Percentiles rank a stretch among this genome's conserved stretches.
phyloP scores from a whole-genome alignment of 768 basidiomycete species.

The Russula virescens region DNA sequence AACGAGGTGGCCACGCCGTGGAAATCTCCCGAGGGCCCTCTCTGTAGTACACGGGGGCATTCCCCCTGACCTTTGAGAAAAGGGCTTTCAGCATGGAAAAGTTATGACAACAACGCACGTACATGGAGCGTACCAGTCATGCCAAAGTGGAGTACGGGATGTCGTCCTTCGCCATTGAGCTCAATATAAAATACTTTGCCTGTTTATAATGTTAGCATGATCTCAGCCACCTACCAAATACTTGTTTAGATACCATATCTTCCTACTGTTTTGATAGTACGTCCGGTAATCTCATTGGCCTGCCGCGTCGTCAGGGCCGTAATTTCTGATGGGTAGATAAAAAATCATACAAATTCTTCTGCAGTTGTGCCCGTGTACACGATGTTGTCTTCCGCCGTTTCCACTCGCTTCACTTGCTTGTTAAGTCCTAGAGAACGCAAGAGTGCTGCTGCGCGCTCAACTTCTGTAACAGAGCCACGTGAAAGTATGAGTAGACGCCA shows the following conservation, averaged over 20 bases:
- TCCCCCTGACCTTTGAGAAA: conserved; percentile 43
- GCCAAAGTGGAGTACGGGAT: conserved; percentile 74
- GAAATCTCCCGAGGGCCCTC: conserved; percentile 37
- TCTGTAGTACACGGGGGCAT: conserved; percentile 44
- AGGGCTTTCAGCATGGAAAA: conserved; percentile 1
- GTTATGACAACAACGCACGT: not conserved
- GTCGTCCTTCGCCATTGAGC: conserved; percentile 52
- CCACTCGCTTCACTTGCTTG: conserved; percentile 49
- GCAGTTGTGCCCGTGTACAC: conserved; percentile 56
- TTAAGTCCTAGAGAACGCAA: conserved; percentile 47
- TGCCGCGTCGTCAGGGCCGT: conserved; percentile 27
- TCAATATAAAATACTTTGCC: conserved; percentile 65
- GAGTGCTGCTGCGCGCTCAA: conserved; percentile 59
- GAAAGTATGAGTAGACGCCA: not conserved
- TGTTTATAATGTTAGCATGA: conserved; percentile 24
- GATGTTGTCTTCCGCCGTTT: conserved; percentile 53
- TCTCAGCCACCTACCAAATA: not conserved
- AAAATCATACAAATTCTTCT: conserved; percentile 51
- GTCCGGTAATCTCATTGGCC: conserved; percentile 49
- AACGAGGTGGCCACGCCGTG: conserved; percentile 59
- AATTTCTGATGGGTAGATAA: not conserved
- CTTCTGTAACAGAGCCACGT: conserved; percentile 40
- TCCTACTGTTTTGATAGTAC: conserved; percentile 42
- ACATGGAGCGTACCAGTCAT: conserved; percentile 85
- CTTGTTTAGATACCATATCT: conserved; percentile 44